phyloP scores from a whole-genome alignment of 2,329 filamentous ascomycete species.

The Arthrocladium fulminans region DNA sequence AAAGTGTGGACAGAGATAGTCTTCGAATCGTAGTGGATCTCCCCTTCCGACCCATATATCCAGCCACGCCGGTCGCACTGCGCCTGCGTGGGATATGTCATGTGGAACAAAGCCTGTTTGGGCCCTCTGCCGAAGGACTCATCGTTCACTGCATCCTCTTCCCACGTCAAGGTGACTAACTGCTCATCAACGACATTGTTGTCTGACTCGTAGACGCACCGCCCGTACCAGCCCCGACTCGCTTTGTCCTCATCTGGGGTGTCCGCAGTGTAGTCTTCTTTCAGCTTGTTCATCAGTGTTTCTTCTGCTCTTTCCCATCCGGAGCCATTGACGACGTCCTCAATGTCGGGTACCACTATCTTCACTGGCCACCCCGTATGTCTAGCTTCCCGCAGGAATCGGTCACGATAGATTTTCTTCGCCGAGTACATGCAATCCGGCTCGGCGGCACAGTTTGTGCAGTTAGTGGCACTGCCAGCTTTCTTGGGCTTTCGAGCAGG shows the following conservation, averaged over 20 bases:
- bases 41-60: slow-evolving; percentile 78
- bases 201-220: slow-evolving; percentile 89
- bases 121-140: slow-evolving; percentile 45
- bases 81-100: slow-evolving; percentile 82
- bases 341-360: slow-evolving; percentile 86
- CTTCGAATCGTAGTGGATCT: slow-evolving; percentile 74
- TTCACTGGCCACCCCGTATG: slow-evolving; percentile 73
- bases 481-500: slow-evolving; percentile 63
- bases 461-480: slow-evolving; percentile 76
- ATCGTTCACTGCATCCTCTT: slow-evolving; percentile 48
- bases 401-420: slow-evolving; percentile 68
- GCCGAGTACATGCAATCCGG: slow-evolving; percentile 75
- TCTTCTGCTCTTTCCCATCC: slow-evolving; percentile 44
- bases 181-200: slow-evolving; percentile 95
- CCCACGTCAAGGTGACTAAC: slow-evolving; percentile 78
- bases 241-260: slow-evolving; percentile 47
- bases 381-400: slow-evolving; percentile 52
- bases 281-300: slow-evolving; percentile 41
- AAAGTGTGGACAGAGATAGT: slow-evolving; percentile 72
- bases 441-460: slow-evolving; percentile 68
- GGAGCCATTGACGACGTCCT: slow-evolving; percentile 52
- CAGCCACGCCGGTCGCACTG: slow-evolving; percentile 78
- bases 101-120: slow-evolving; percentile 85
- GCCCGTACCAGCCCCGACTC: slow-evolving; percentile 63
- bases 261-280: slow-evolving; percentile 48